phyloP scores from a whole-genome alignment of 1,284 basidiomycete genomes.

The Salmacisia buchloeana region DNA sequence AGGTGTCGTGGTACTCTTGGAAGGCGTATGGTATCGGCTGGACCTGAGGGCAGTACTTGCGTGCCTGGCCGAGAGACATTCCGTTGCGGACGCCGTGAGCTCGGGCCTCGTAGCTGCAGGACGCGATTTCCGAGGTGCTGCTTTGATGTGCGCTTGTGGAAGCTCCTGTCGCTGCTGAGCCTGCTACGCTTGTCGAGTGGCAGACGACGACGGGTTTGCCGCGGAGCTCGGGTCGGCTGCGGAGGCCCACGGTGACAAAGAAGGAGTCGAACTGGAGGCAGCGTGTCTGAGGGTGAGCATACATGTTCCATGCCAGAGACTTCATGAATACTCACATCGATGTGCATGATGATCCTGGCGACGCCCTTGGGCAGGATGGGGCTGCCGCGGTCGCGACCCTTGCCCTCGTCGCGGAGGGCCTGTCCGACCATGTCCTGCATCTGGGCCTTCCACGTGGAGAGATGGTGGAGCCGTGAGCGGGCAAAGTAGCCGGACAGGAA shows the following conservation, averaged over 20 bases:
- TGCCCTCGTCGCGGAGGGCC: conserved; percentile 60
- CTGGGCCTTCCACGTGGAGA: conserved; percentile 88
- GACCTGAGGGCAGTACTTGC: conserved; percentile 50
- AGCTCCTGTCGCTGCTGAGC: neutral
- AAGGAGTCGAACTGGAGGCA: conserved; percentile 73
- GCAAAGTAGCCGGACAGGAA: conserved; percentile 87
- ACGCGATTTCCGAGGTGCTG: conserved; percentile 69
- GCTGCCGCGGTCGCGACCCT: conserved; percentile 65
- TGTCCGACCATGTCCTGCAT: conserved; percentile 69
- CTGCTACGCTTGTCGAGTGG: conserved; percentile 59
- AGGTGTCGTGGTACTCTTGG: conserved; percentile 56
- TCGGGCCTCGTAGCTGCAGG: conserved; percentile 87
- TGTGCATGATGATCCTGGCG: conserved; percentile 48
- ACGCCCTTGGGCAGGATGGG: conserved; percentile 41
- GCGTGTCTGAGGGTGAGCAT: neutral
- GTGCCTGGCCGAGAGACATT: conserved; percentile 66
- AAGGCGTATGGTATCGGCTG: conserved; percentile 87
- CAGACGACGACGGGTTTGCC: conserved; percentile 80
- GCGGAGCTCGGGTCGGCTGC: conserved; percentile 30
- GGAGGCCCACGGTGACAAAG: conserved; percentile 62
- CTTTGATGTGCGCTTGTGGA: conserved; percentile 1
- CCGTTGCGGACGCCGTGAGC: conserved; percentile 82
- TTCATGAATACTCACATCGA: conserved; percentile 21
- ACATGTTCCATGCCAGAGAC: neutral
- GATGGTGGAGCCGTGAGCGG: conserved; percentile 82